Evolutionary conservation across 208 protist species (phyloP).

Genomic region (Trichomonas gallinae): DNA sequence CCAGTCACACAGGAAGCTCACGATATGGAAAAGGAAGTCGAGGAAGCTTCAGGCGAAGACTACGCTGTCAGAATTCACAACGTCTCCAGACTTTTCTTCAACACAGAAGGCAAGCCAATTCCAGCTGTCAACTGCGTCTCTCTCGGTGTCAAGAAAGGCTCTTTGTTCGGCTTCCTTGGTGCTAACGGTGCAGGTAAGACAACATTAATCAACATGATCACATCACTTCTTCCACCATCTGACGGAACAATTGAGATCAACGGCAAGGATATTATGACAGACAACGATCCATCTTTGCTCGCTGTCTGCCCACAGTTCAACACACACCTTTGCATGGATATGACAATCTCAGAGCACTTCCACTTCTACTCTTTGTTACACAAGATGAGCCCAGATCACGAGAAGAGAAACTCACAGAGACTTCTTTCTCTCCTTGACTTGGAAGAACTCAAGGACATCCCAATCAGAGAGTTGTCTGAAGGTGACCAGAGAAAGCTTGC

Average conservation of each 20-base stretch:
- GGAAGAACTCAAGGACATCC: background rate
- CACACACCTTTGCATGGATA: background rate
- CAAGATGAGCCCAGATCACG: background rate
- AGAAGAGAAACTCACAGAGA: background rate
- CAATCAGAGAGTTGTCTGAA: background rate
- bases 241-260: slow-evolving; percentile 23
- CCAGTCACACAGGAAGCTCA: background rate
- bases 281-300: background rate
- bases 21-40: background rate
- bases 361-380: background rate
- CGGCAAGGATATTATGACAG: background rate
- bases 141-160: background rate
- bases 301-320: slow-evolving; percentile 6
- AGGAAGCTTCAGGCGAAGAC: background rate
- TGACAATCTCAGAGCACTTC: background rate
- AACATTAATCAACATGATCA: slow-evolving; percentile 23
- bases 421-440: background rate
- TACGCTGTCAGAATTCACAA: background rate
- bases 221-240: slow-evolving; percentile 6
- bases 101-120: background rate
- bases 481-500: background rate
- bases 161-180: background rate
- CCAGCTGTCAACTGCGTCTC: background rate
- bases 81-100: background rate
- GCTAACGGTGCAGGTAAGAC: slow-evolving; percentile 17